Evolutionary conservation across 352 stramenopile genomes (phyloP).

Genomic region (Thraustochytrium sp.): DNA sequence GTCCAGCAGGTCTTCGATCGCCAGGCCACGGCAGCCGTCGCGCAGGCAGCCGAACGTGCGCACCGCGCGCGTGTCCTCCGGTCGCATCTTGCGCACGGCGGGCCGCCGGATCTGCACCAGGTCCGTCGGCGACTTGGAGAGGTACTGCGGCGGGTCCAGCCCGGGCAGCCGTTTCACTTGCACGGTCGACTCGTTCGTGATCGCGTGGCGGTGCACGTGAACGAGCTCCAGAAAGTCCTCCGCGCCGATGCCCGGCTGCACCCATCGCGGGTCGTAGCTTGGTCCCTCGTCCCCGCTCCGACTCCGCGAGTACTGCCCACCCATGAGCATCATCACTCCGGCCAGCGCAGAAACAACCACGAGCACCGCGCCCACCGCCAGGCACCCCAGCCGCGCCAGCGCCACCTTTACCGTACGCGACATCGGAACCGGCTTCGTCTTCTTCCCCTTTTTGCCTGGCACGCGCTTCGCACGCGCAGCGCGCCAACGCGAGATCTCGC

Average conservation of each 20-base stretch:
- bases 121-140: slow-evolving; percentile 10
- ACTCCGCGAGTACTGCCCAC: neutral
- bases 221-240: slow-evolving; percentile 16
- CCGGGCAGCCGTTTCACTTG: slow-evolving; percentile 19
- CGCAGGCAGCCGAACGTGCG: slow-evolving; percentile 41
- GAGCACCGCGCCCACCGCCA: neutral
- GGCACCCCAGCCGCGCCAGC: neutral
- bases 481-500: neutral
- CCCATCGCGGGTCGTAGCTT: slow-evolving; percentile 5
- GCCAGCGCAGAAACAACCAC: neutral
- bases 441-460: slow-evolving; percentile 14
- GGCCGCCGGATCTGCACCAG: slow-evolving; percentile 41
- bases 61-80: slow-evolving; percentile 30
- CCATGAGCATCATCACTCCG: neutral
- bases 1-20: slow-evolving; percentile 42
- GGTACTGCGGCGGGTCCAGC: slow-evolving; percentile 37
- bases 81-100: slow-evolving; percentile 39
- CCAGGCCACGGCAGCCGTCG: slow-evolving; percentile 43
- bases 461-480: neutral
- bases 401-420: neutral
- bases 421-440: too few relatives aligned
- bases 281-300: neutral
- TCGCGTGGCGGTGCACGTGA: slow-evolving; percentile 29
- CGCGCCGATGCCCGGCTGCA: neutral
- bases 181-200: slow-evolving; percentile 14